A percentile compares a stretch with the other conserved stretches of the same genome.
Evolutionary conservation across 2,329 filamentous ascomycete genomes (phyloP).

Genomic region (Waltergamsia citrina): DNA sequence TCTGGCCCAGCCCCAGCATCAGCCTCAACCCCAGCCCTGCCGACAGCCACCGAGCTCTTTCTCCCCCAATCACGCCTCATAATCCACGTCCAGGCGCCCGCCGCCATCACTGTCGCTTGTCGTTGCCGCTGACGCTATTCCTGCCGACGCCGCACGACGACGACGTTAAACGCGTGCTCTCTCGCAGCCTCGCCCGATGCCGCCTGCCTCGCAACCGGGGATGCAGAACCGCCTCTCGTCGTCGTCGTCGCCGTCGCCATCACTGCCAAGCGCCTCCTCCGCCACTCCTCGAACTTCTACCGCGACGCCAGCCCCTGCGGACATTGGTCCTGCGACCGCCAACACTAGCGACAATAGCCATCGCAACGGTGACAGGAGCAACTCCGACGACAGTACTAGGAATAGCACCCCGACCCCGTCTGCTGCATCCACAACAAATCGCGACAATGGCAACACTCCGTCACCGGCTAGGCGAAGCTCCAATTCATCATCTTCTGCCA

Average conservation of each 20-base stretch:
- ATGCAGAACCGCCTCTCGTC: slow-evolving; percentile 16
- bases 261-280: slow-evolving; percentile 7
- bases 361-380: background rate
- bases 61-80: background rate
- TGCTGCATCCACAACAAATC: background rate
- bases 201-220: slow-evolving; percentile 15
- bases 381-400: background rate
- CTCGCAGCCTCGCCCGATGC: slow-evolving; percentile 9
- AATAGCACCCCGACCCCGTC: background rate
- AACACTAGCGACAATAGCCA: slow-evolving; percentile 23
- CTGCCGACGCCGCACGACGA: slow-evolving; percentile 1
- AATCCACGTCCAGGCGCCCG: background rate
- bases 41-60: background rate
- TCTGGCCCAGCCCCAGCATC: slow-evolving; percentile 1
- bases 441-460: slow-evolving; percentile 2
- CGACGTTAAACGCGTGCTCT: slow-evolving; percentile 3
- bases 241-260: slow-evolving; percentile 8
- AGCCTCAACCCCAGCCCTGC: background rate
- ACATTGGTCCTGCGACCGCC: background rate
- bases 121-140: background rate
- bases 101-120: background rate
- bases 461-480: slow-evolving; percentile 10
- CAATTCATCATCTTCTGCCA: slow-evolving; percentile 11
- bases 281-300: background rate
- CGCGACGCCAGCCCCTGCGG: background rate